Evolutionary conservation across 305 asterid genomes (phyloP), one percentile per base, ranked within the genome.

Genomic region (Striga hermonthica): DNA sequence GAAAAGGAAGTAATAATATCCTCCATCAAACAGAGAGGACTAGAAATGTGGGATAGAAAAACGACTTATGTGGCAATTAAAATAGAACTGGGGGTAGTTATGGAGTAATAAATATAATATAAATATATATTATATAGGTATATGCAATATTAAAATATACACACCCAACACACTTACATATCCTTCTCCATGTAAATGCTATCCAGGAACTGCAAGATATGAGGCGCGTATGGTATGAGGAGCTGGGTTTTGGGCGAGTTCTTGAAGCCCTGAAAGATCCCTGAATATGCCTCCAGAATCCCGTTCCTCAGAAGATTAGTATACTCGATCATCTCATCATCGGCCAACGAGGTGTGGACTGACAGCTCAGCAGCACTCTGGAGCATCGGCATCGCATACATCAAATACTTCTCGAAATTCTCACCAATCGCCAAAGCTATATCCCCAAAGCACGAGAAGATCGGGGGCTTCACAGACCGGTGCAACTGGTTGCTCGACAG

Each of bases 281-380:
- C 96, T 4, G 98, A 89, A 71, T 89, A 91, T 16, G 98, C 96
- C 84, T 91, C 98, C 72, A 91, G 74, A 47, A 91, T 91, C 44
- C 98, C 95, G 72, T 84, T 85, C 62, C 95, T 82, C 34, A 91
- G 67, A 62, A 87, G 89, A 76, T 91, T 91, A 14, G 94, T 84
- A 64, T 86, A 86, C 40, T 91, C 98, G 10, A 86, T 73, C 83
- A 86, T 89, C 72, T 91, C 96, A 66, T 91, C 98, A 75, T 91
- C 95, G 15, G 74, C 83, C 39, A 81, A 78, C 5, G 94, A 77
- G 60, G 96, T 78, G 72, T 61, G 95, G 34, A 85, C 88, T 58
- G 94, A 89, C 77, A 91, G 69, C 79, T 86, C 96, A 1, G 96
- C 96, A 47, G 98, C 98, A 75, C 95, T 91, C 80, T 91, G 95